These are phyloP conservation scores for Hymenoscyphus fraxineus DNA, from an alignment of 2,329 filamentous ascomycete genomes.

Conservation along the genomic window DNA sequence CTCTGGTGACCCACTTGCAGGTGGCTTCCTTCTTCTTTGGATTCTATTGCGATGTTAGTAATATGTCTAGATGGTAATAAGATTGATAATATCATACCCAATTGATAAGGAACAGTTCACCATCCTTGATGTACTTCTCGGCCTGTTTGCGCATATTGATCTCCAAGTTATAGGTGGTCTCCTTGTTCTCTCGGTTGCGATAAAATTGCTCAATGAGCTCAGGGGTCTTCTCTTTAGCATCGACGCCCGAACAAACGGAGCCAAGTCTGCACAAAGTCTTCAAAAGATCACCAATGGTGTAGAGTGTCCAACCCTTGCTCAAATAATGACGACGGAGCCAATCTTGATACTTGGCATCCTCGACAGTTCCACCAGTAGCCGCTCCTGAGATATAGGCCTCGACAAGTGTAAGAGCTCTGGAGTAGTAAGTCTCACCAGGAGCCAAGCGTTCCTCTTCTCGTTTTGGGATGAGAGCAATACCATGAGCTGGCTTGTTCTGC, in stretches of 20 bases:
- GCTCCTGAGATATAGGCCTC: conserved; percentile 66
- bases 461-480: conserved; percentile 76
- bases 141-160: conserved; percentile 88
- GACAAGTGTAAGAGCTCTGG: conserved; percentile 77
- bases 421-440: conserved; percentile 66
- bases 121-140: conserved; percentile 88
- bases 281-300: conserved; percentile 87
- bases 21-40: conserved; percentile 66
- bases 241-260: conserved; percentile 76
- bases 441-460: conserved; percentile 62
- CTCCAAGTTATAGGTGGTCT: conserved; percentile 86
- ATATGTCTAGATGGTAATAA: not conserved
- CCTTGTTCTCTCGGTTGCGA: conserved; percentile 72
- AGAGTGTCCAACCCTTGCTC: conserved; percentile 85
- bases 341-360: conserved; percentile 82
- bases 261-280: conserved; percentile 77
- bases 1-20: conserved; percentile 66
- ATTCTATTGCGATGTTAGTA: conserved; percentile 43
- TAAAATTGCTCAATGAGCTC: conserved; percentile 88
- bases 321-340: conserved; percentile 89
- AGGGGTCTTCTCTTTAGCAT: conserved; percentile 88
- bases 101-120: conserved; percentile 83
- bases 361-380: conserved; percentile 62
- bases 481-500: conserved; percentile 73
- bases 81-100: conserved; percentile 63